Percentiles rank a stretch among this genome's conserved stretches.
Evolutionary conservation across 2,329 filamentous ascomycete genomes (phyloP).

Genomic region (Paraphaeosphaeria minitans): DNA sequence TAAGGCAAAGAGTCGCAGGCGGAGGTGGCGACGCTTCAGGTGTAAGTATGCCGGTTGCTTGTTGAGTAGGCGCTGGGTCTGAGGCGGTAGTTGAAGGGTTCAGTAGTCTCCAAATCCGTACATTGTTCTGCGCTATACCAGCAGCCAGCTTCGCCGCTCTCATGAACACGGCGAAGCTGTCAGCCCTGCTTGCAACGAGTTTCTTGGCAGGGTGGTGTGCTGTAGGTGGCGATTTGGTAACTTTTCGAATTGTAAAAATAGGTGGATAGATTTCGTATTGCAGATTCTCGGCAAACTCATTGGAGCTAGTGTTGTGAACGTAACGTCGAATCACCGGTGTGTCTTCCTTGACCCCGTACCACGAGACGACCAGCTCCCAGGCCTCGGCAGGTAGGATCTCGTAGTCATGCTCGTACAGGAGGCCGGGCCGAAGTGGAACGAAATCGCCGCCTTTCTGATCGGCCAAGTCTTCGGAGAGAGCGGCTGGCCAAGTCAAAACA

Average conservation of each 20-base stretch:
- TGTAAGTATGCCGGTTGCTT: constrained; percentile 49
- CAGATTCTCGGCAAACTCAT: constrained; percentile 65
- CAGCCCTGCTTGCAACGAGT: constrained; percentile 73
- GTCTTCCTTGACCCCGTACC: constrained; percentile 77
- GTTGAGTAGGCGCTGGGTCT: constrained; percentile 26
- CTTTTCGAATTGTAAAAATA: constrained; percentile 81
- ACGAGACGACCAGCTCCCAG: constrained; percentile 79
- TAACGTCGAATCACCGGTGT: constrained; percentile 74
- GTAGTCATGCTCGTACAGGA: constrained; percentile 70
- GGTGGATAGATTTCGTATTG: constrained; percentile 85
- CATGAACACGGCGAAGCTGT: constrained; percentile 75
- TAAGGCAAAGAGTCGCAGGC: constrained; percentile 51
- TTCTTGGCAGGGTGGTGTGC: constrained; percentile 68
- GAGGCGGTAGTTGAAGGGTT: constrained; percentile 49
- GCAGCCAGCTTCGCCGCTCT: constrained; percentile 71
- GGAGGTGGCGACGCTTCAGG: constrained; percentile 53
- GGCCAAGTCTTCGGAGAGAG: constrained; percentile 28
- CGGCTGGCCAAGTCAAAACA: constrained; percentile 13
- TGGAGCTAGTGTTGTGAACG: constrained; percentile 75
- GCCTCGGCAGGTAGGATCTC: constrained; percentile 77
- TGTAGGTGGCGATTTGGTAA: constrained; percentile 66
- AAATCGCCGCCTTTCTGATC: constrained; percentile 59
- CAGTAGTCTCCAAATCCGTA: constrained; percentile 75
- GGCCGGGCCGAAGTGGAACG: constrained; percentile 73
- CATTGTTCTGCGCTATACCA: constrained; percentile 72